Evolutionary conservation across 345 rosid species (phyloP), one percentile per base, ranked within the genome.

Genomic region (Kernera saxatilis): DNA sequence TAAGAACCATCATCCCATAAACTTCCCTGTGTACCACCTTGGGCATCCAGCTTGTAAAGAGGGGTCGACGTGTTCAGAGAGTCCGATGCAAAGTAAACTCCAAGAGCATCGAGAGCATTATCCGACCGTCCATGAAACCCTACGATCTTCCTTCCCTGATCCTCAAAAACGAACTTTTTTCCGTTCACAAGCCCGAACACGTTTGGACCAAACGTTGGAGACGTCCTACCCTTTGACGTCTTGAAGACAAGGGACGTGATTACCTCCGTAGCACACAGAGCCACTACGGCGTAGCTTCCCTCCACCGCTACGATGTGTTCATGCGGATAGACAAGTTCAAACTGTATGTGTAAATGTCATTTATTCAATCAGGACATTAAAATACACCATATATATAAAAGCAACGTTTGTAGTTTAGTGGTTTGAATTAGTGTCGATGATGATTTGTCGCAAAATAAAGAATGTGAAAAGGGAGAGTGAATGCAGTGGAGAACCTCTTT

Each of bases 1-100:
- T 19, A 72, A 13, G 40, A 27, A 37, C 64, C 64, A 72, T 72
- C 77, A 54, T 72, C 77, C 77, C 77, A 72, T 25, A 26, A 40
- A 44, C 17, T 8, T 5, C 71, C 71, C 4, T 36, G 58, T 23
- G 29, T 10, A 44, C 71, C 77, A 54, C 71, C 71, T 45, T 64
- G 77, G 1, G 77, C 70, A 1, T 64, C 65, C 5, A 72, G 40
- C 71, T 64, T 72, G 57, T 44, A 72, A 44, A 72, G 32, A 17
- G 65, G 77, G 3, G 14, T 3, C 49, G 52, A 12, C 9, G 43
- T 61, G 18, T 12, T 64, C 8, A 5, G 13, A 17, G 61, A 17
- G 29, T 36, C 64, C 0, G 4, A 15, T 32, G 0, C 35, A 29
- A 61, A 40, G 69, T 71, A 71, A 40, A 61, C 75, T 29, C 75